Percentiles rank a stretch among this genome's conserved stretches.
phyloP scores from a whole-genome alignment of 169 alveolate genomes.

The Plasmodium yoelii region DNA sequence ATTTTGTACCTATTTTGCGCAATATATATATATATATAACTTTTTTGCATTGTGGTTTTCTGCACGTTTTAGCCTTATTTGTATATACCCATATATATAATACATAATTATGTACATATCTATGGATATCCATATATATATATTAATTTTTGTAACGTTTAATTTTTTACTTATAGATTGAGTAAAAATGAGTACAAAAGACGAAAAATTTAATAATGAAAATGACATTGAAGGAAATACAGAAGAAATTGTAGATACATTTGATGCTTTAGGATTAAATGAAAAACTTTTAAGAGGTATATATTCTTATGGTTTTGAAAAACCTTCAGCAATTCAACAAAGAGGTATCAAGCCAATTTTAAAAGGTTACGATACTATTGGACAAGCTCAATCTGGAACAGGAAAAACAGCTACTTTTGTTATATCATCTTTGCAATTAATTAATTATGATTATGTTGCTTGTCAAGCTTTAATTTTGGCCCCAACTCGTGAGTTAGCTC shows the following conservation, averaged over 20 bases:
- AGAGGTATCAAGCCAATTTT: slow-evolving; percentile 98
- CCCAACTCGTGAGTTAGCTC: slow-evolving; percentile 99
- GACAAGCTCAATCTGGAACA: slow-evolving; percentile 98
- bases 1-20: background rate
- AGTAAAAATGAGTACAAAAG: slow-evolving; percentile 69
- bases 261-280: slow-evolving; percentile 94
- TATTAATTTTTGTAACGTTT: background rate
- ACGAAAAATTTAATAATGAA: slow-evolving; percentile 72
- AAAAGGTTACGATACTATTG: slow-evolving; percentile 97
- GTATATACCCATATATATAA: too few relatives aligned
- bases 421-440: slow-evolving; percentile 96
- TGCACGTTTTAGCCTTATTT: too few relatives aligned
- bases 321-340: slow-evolving; percentile 99
- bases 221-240: slow-evolving; percentile 79
- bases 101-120: background rate
- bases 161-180: slow-evolving; percentile 23
- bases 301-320: slow-evolving; percentile 98
- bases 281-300: slow-evolving; percentile 97
- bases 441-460: slow-evolving; percentile 89
- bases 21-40: background rate
- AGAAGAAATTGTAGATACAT: slow-evolving; percentile 88
- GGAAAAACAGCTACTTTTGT: slow-evolving; percentile 99
- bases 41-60: background rate
- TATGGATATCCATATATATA: background rate
- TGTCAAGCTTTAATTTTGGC: slow-evolving; percentile 94